Base-by-base conservation (phyloP, 2,329 filamentous ascomycete species). In the Talaromyces albobiverticillius region DNA sequence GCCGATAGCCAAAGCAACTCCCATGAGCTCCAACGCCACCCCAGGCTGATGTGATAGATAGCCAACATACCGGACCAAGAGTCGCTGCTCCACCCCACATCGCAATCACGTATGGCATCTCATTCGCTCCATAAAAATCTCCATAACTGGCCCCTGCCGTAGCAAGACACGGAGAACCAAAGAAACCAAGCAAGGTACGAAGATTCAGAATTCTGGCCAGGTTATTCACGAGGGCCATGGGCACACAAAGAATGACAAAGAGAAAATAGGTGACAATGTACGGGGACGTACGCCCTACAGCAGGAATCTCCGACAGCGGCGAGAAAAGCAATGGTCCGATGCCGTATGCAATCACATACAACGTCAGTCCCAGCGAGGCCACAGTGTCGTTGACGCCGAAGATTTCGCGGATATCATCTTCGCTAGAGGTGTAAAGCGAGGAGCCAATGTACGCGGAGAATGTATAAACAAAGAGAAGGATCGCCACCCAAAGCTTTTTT, bases 251-350 rank as follows among this genome's bases (percentile, higher is more conserved):
- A 57, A 89, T 78, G 46, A 87, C 82, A 66, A 88, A 90, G 20
- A 89, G 72, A 53, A 80, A 80, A 73, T 89, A 86, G 9, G 85
- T 86, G 58, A 81, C 66, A 34, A 87, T 80, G 68, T 90, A 90
- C 4, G 86, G 80, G 0, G 82, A 81, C 61, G 85, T 89, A 4
- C 87, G 77, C 3, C 87, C 87, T 47, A 89, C 79, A 41, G 77
- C 65, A 0, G 86, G 84, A 20, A 89, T 82, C 69, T 90, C 87
- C 46, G 77, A 81, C 40, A 89, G 68, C 0, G 87, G 87, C 0
- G 83, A 83, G 70, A 83, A 88, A 22, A 89, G 57, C 23, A 89
- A 68, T 1, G 86, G 85, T 0, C 85, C 86, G 14, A 84, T 69
- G 3, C 85, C 85, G 57, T 84, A 66, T 22, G 59, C 62, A 10